These are phyloP conservation scores for Canna indica DNA, from an alignment of 176 grass and related monocot species.

Conservation along the genomic window DNA sequence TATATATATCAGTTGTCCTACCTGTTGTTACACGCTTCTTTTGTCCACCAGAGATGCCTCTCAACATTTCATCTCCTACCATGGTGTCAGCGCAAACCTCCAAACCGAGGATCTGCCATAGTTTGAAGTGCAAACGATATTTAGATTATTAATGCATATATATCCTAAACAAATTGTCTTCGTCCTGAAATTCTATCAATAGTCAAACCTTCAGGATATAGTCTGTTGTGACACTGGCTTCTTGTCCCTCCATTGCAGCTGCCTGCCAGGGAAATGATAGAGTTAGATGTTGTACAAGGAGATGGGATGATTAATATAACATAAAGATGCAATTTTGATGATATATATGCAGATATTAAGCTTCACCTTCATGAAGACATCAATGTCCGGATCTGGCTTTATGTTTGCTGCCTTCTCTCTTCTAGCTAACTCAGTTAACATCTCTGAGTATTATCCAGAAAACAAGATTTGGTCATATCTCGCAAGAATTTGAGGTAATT, in stretches of 20 bases:
- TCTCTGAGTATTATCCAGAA: constrained; percentile 26
- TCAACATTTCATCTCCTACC: constrained; percentile 65
- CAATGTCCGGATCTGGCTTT: constrained; percentile 62
- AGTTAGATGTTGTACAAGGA: background rate
- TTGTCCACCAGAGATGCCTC: constrained; percentile 77
- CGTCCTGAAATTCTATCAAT: background rate
- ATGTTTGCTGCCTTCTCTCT: constrained; percentile 77
- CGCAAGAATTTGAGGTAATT: no score
- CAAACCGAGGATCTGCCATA: constrained; percentile 53
- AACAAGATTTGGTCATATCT: constrained; percentile 9
- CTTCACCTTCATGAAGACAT: constrained; percentile 74
- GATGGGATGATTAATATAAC: background rate
- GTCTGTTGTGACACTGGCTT: constrained; percentile 68
- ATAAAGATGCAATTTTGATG: background rate
- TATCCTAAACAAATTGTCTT: background rate
- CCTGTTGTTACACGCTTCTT: constrained; percentile 90
- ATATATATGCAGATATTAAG: background rate
- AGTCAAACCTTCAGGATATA: constrained; percentile 59
- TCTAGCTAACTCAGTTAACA: constrained; percentile 53
- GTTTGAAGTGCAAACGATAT: background rate
- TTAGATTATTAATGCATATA: background rate
- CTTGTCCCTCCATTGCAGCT: constrained; percentile 54
- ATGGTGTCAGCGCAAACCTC: constrained; percentile 78
- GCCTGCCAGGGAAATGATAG: constrained; percentile 32
- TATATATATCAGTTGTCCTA: no score